Conservation (phyloP, 2,329 filamentous ascomycete species). For the Zymoseptoria tritici region DNA sequence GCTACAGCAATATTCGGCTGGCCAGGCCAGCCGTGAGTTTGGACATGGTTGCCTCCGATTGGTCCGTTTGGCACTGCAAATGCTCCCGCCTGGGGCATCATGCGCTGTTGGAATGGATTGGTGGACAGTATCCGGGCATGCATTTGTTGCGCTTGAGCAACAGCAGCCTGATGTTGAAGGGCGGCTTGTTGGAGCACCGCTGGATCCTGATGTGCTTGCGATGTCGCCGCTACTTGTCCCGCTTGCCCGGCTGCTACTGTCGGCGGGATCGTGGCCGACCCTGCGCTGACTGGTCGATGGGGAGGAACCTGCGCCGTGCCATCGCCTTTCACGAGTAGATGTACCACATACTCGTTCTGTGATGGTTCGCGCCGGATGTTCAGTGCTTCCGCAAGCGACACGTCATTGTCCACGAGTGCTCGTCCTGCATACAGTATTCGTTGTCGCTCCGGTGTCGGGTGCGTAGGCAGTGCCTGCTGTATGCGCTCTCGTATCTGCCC, state of each 20-base stretch:
- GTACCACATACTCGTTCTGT: conserved; percentile 29
- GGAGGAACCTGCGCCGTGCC: conserved; percentile 11
- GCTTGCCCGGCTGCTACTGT: conserved; percentile 3
- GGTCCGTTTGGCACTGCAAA: neutral
- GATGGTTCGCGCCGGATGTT: conserved; percentile 43
- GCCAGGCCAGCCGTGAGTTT: neutral
- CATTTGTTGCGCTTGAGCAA: conserved; percentile 3
- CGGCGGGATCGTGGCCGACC: neutral
- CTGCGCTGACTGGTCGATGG: conserved; percentile 7
- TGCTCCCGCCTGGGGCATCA: neutral
- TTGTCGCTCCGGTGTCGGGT: conserved; percentile 42
- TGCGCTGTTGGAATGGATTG: neutral
- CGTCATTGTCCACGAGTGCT: conserved; percentile 43
- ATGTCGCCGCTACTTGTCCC: conserved; percentile 1
- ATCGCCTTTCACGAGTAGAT: conserved; percentile 27
- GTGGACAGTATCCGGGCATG: neutral
- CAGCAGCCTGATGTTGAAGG: neutral
- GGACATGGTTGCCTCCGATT: neutral
- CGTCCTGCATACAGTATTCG: conserved; percentile 53
- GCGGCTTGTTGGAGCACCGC: neutral
- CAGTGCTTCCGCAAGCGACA: conserved; percentile 44
- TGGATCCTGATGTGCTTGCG: neutral
- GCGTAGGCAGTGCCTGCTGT: conserved; percentile 40
- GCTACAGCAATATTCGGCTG: neutral
- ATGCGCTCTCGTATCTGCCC: conserved; percentile 48